These are phyloP conservation scores for Effrenium voratum DNA, from an alignment of 73 alveolate genomes.

Conservation along the genomic window DNA sequence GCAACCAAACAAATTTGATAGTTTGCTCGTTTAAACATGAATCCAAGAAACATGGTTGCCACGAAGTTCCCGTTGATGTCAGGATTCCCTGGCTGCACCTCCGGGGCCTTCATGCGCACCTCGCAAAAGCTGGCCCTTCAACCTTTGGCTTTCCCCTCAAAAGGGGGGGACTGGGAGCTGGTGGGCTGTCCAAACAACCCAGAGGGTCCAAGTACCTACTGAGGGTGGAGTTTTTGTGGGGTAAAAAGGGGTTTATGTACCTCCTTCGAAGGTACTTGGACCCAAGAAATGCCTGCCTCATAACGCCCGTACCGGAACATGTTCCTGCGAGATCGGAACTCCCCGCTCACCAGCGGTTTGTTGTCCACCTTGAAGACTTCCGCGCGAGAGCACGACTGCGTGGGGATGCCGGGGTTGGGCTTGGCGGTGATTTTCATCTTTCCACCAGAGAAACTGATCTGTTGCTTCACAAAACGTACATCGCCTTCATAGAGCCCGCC, in stretches of 20 bases:
- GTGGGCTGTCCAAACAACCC: not conserved
- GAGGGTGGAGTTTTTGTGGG: too few relatives aligned
- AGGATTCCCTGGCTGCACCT: conserved; percentile 69
- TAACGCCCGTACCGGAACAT: conserved; percentile 73
- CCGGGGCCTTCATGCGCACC: conserved; percentile 84
- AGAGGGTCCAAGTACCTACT: too few relatives aligned
- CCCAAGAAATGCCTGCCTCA: too few relatives aligned
- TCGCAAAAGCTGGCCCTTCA: not conserved
- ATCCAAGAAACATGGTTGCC: conserved; percentile 67
- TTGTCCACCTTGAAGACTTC: conserved; percentile 29
- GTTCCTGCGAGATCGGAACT: conserved; percentile 61
- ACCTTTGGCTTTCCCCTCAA: too few relatives aligned
- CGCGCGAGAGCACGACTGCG: conserved; percentile 48
- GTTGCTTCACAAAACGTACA: conserved; percentile 50
- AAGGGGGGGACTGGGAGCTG: too few relatives aligned
- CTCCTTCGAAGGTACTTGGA: too few relatives aligned
- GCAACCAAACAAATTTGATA: too few relatives aligned
- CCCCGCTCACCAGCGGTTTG: conserved; percentile 82
- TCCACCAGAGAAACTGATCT: conserved; percentile 33
- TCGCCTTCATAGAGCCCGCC: conserved; percentile 73
- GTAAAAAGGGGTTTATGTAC: too few relatives aligned
- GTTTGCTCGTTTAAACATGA: too few relatives aligned
- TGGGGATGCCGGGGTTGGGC: conserved; percentile 67
- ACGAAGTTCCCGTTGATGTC: conserved; percentile 53
- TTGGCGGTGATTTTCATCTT: conserved; percentile 77